Base-by-base conservation (phyloP, 176 grass and related monocot species). In the Oryza meyeriana region DNA sequence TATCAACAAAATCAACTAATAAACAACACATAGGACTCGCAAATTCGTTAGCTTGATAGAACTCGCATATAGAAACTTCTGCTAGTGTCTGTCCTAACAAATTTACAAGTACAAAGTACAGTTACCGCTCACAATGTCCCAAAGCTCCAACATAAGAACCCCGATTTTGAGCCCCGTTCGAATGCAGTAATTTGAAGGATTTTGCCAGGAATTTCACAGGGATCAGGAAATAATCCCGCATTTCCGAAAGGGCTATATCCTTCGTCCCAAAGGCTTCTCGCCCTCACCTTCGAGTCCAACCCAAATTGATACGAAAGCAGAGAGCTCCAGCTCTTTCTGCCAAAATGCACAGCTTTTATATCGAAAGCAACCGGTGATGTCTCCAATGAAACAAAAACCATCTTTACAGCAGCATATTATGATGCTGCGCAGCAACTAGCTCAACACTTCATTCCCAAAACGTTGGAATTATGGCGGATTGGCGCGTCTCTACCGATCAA, bases 131-230 rank as follows among this genome's bases (percentile, higher is more conserved):
- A 64, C n/a, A 65, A 38, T 32, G 57, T 59, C 30, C 17, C n/a
- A n/a, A 33, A 86, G 25, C 76, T 74, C 68, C 59, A 31, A 47
- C 69, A 80, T 32, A 79, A 74, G 44, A 40, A 74, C 48, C 61
- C 5, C 26, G 11, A 8, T n/a, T 80, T 74, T 55, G 0, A 22
- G 50, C 5, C 4, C 1, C 50, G 18, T 0, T 55, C 22, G 13
- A 55, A n/a, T 55, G 14, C 50, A 55, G 50, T 9, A 9, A 1
- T 20, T 52, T n/a, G 1, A 55, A 55, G 18, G 7, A 8, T 2
- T 9, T 6, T n/a, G 1, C 0, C 17, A 55, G 50, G 50, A 55
- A 17, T 47, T 47, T 47, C 48, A 22, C 0, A 52, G 17, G 18
- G 22, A 52, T 22, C 47, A 52, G 16, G 6, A 55, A 55, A 55